Conservation (phyloP, 345 rosid genomes). For the Citrus inodora region DNA sequence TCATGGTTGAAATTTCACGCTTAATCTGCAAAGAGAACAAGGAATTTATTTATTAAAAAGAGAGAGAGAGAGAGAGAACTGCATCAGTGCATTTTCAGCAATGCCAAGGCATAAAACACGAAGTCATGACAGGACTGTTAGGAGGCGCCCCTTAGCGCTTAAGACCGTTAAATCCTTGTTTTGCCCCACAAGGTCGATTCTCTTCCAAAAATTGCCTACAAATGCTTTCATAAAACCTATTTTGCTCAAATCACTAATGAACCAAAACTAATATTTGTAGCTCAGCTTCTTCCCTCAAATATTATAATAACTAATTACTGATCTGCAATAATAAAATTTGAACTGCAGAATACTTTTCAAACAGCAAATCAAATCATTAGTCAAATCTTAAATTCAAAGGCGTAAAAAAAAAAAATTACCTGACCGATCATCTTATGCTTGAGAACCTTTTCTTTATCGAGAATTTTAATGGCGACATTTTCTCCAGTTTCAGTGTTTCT, state of each 20-base stretch:
- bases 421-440: conserved; percentile 93
- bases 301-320: not conserved
- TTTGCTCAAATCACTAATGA: not conserved
- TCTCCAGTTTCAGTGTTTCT: conserved; percentile 66
- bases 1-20: conserved; percentile 95
- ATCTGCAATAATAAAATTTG: not conserved
- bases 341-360: not conserved
- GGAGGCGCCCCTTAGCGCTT: not conserved
- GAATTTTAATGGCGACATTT: conserved; percentile 84
- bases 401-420: conserved; percentile 29
- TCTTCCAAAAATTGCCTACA: not conserved
- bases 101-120: not conserved
- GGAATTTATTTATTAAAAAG: not conserved
- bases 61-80: not conserved
- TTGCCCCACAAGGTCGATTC: no score
- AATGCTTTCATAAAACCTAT: not conserved
- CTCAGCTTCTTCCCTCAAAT: not conserved
- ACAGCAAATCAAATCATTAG: not conserved
- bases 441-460: conserved; percentile 87
- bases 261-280: not conserved
- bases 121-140: not conserved
- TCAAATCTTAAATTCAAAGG: not conserved
- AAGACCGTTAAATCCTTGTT: not conserved
- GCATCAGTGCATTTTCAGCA: not conserved
- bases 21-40: conserved; percentile 56